Base-by-base conservation (phyloP, 352 stramenopile genomes). In the Lagenidium sp. region DNA sequence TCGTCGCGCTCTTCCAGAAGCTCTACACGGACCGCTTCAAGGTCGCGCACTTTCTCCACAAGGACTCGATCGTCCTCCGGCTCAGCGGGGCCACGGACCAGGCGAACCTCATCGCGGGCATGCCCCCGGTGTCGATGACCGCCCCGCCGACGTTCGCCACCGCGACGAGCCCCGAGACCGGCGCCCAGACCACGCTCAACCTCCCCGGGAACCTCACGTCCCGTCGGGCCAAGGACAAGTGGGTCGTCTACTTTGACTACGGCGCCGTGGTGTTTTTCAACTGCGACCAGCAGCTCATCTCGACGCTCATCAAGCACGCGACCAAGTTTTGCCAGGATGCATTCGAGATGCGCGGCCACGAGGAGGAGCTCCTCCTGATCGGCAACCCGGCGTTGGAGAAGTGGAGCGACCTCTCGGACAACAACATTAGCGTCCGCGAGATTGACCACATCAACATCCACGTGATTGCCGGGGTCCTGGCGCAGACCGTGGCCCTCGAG, bases 401-500 rank as follows among this genome's bases (percentile, higher is more conserved):
- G 45, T 91, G 78, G 79, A 89, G 79, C 47, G 58, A 73, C 8
- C 60, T 91, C n/a, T 68, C 82, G 25, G 79, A 91, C 45, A 91
- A 91, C 53, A 85, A 87, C 41, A 78, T 88, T 47, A 55, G 77
- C 22, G 73, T 91, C 45, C 75, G 74, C 18, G 68, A 88, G 54
- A 85, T 88, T 31, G 79, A 91, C 32, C 75, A 87, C 50, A 75
- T 86, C 42, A 88, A 87, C 42, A 78, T 91, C 34, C 73, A 91
- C 53, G 90, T 98, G 20, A 97, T 98, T 55, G 88, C 86, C 16
- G 94, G 89, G 18, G 94, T 98, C 26, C 75, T 98, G 57, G 95
- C 82, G 10, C 90, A 98, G 64, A 97, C 89, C 2, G 92, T 98
- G 1, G 95, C 95, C 6, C 67, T 98, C 18, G 94, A 98, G 57